Evolutionary conservation across 768 basidiomycete genomes (phyloP).

Genomic region (Hygrocybe coccinea): DNA sequence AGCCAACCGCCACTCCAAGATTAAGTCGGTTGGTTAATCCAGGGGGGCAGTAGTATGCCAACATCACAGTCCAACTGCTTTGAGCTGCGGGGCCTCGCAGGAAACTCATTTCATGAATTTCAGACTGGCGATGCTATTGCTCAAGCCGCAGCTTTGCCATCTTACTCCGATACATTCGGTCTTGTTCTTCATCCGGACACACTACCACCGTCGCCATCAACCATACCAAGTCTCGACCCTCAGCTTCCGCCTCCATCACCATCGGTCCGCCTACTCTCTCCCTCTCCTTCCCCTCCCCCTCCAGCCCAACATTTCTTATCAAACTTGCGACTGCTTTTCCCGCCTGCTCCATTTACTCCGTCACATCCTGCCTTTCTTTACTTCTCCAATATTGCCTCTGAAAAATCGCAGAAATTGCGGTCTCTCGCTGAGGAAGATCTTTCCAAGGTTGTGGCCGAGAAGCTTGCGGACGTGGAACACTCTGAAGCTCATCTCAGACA

Average conservation of each 20-base stretch:
- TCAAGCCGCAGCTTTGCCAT: slow-evolving; percentile 35
- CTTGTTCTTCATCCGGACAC: slow-evolving; percentile 33
- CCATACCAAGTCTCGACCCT: background rate
- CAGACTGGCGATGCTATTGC: slow-evolving; percentile 39
- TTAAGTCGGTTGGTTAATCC: too few relatives aligned
- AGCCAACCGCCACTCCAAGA: background rate
- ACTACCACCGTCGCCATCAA: slow-evolving; percentile 15
- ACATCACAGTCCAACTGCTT: background rate
- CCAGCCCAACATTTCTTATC: slow-evolving; percentile 43
- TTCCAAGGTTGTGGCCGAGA: slow-evolving; percentile 45
- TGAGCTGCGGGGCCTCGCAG: background rate
- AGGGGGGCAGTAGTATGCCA: background rate
- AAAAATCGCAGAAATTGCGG: slow-evolving; percentile 52
- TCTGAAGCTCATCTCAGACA: slow-evolving; percentile 49
- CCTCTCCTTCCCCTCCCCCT: slow-evolving; percentile 23
- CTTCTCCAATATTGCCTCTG: slow-evolving; percentile 52
- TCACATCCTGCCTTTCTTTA: slow-evolving; percentile 68
- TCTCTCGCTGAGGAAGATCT: slow-evolving; percentile 56
- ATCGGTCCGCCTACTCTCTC: slow-evolving; percentile 21
- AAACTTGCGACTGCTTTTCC: slow-evolving; percentile 56
- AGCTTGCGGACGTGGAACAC: slow-evolving; percentile 52
- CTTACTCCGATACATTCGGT: slow-evolving; percentile 44
- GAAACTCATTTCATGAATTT: background rate
- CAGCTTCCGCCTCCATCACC: background rate
- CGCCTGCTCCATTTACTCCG: slow-evolving; percentile 72